Conservation (phyloP, 495 filamentous ascomycete species). For the Penicillium diatomitis region DNA sequence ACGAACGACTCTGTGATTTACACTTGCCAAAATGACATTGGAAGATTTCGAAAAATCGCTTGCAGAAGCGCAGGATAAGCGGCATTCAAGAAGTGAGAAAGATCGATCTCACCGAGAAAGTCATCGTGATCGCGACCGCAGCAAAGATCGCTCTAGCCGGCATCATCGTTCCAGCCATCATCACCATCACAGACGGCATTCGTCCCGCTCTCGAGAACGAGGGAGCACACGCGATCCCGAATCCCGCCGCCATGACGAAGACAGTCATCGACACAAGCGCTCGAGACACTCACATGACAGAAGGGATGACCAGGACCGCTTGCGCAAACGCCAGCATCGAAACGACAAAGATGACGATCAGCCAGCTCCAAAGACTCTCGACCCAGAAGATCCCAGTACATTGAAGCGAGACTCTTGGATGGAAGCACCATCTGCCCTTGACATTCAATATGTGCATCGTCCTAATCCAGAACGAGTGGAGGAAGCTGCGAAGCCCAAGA, state of each 20-base stretch:
- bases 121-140: constrained; percentile 29
- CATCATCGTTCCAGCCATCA: constrained; percentile 30
- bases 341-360: constrained; percentile 17
- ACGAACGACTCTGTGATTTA: background rate
- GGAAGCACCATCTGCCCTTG: constrained; percentile 71
- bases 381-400: constrained; percentile 28
- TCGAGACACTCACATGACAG: constrained; percentile 40
- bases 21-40: constrained; percentile 34
- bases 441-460: constrained; percentile 77
- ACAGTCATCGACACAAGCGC: constrained; percentile 46
- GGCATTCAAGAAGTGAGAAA: constrained; percentile 26
- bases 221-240: constrained; percentile 22
- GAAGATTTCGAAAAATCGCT: constrained; percentile 48
- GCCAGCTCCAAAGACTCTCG: constrained; percentile 15
- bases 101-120: constrained; percentile 29
- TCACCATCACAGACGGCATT: constrained; percentile 37
- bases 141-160: constrained; percentile 29
- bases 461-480: constrained; percentile 36
- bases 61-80: constrained; percentile 29
- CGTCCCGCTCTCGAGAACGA: constrained; percentile 34
- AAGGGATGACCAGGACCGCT: constrained; percentile 29
- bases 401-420: constrained; percentile 84
- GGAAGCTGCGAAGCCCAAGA: constrained; percentile 33
- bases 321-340: constrained; percentile 28
- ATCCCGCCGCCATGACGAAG: constrained; percentile 30